These are phyloP conservation scores for Evansstolkia leycettana DNA, from an alignment of 495 filamentous ascomycete genomes.

Conservation along the genomic window DNA sequence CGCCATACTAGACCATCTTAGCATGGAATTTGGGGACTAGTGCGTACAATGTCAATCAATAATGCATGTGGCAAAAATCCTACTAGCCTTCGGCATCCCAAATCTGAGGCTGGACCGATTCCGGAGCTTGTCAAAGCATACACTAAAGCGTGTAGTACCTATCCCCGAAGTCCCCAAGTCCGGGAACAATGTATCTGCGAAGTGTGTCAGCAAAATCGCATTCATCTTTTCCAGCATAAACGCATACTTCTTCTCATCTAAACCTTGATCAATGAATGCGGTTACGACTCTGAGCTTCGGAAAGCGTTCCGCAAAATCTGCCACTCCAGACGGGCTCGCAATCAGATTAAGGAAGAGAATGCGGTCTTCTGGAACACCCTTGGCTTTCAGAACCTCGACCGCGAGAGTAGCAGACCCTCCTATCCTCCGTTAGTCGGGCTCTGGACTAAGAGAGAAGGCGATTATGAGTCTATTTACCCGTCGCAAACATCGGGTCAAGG, in stretches of 20 bases:
- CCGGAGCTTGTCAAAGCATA: too few relatives aligned
- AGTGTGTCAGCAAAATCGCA: conserved; percentile 6
- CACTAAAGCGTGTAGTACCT: conserved; percentile 82
- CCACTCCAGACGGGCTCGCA: conserved; percentile 84
- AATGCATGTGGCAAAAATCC: too few relatives aligned
- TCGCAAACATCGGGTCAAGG: conserved; percentile 98
- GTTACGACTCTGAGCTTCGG: conserved; percentile 90
- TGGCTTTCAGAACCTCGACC: conserved; percentile 76
- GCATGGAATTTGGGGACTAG: too few relatives aligned
- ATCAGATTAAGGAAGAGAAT: conserved; percentile 96
- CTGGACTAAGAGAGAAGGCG: background rate
- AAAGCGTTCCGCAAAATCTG: conserved; percentile 79
- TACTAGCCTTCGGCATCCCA: too few relatives aligned
- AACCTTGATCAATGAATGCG: conserved; percentile 89
- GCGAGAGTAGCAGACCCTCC: conserved; percentile 95
- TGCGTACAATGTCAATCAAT: too few relatives aligned
- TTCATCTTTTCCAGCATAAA: background rate
- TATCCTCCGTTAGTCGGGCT: conserved; percentile 15
- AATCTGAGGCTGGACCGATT: too few relatives aligned
- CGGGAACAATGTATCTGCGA: conserved; percentile 85
- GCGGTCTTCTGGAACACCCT: conserved; percentile 85
- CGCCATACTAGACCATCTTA: too few relatives aligned
- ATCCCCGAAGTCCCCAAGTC: conserved; percentile 93
- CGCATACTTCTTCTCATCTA: conserved; percentile 91
- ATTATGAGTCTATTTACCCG: conserved; percentile 45